These are phyloP conservation scores for Pulicaria dysenterica DNA, from an alignment of 129 eudicot genomes.

Conservation along the genomic window DNA sequence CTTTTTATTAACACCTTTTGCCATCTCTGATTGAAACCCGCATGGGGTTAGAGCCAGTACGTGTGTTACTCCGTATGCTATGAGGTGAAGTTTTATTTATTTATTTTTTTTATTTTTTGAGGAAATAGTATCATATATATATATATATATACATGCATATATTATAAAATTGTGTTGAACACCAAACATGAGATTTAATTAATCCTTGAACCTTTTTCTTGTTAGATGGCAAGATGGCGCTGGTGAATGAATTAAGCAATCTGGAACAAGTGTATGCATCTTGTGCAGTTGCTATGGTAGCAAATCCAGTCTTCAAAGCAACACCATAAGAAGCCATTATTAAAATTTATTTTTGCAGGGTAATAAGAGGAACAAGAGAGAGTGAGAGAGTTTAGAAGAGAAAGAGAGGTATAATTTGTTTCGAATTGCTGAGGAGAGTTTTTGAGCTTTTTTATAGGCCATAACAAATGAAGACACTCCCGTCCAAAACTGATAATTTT, in stretches of 20 bases:
- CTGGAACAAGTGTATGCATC: conserved; percentile 22
- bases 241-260: conserved; percentile 16
- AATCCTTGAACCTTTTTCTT: conserved; percentile 32
- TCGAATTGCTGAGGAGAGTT: background rate
- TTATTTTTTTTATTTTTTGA: background rate
- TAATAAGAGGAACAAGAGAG: background rate
- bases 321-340: conserved; percentile 32
- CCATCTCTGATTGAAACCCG: too few relatives aligned
- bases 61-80: background rate
- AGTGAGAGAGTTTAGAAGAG: background rate
- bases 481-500: background rate
- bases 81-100: too few relatives aligned
- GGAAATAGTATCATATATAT: background rate
- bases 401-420: background rate
- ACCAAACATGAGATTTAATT: too few relatives aligned
- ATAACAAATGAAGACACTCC: background rate
- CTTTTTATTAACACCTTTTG: too few relatives aligned
- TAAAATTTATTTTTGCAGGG: background rate
- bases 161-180: background rate
- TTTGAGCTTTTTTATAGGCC: conserved; percentile 29
- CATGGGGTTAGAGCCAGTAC: too few relatives aligned
- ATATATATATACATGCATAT: too few relatives aligned
- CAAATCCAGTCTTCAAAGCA: conserved; percentile 28
- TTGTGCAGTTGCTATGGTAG: background rate
- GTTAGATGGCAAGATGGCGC: conserved; percentile 9